phyloP scores from a whole-genome alignment of 176 grass and related monocot species.

The Carex scoparia region DNA sequence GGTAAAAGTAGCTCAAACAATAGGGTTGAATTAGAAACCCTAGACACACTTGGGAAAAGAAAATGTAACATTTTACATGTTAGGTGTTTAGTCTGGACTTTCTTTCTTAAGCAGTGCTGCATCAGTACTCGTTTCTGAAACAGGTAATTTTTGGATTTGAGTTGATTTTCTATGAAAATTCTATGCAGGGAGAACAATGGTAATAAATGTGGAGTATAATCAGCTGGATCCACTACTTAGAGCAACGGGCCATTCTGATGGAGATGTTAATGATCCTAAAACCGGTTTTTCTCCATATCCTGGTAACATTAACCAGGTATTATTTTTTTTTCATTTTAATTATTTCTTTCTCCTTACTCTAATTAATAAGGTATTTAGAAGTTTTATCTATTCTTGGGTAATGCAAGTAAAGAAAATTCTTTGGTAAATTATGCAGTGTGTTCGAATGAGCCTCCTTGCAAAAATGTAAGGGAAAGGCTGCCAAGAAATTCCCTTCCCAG shows the following conservation, averaged over 20 bases:
- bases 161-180: conserved; percentile 21
- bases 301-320: conserved; percentile 99
- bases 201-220: conserved; percentile 99
- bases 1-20: not conserved
- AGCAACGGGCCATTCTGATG: conserved; percentile 85
- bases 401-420: not conserved
- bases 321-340: conserved; percentile 3
- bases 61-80: not conserved
- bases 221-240: conserved; percentile 92
- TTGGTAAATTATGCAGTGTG: not conserved
- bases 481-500: too few relatives aligned
- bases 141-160: not conserved
- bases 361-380: not conserved
- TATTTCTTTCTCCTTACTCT: not conserved
- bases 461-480: too few relatives aligned
- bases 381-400: not conserved
- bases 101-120: not conserved
- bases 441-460: too few relatives aligned
- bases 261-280: conserved; percentile 68
- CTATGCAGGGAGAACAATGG: conserved; percentile 73
- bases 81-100: not conserved
- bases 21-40: not conserved
- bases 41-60: not conserved
- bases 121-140: not conserved
- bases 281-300: conserved; percentile 93